phyloP scores from a whole-genome alignment of 1,139 yeast species.

The Debaryomyces fabryi region DNA sequence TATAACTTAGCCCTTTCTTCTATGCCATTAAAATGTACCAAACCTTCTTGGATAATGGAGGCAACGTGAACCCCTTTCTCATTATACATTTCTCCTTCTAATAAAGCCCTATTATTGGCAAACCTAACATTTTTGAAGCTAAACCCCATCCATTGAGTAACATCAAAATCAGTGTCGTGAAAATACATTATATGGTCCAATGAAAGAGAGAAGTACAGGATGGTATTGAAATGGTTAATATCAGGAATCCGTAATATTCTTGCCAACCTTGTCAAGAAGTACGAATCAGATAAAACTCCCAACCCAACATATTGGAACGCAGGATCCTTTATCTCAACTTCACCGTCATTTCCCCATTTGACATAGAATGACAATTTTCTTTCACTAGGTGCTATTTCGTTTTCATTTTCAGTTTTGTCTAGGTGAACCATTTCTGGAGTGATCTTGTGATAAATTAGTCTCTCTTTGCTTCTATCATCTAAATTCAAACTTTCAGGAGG shows the following conservation, averaged over 20 bases:
- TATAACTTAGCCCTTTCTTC: conserved; percentile 20
- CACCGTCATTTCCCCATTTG: conserved; percentile 39
- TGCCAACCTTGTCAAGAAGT: conserved; percentile 49
- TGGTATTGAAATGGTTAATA: conserved; percentile 27
- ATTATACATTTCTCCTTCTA: conserved; percentile 62
- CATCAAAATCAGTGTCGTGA: conserved; percentile 57
- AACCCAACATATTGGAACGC: conserved; percentile 59
- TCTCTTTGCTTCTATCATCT: conserved; percentile 18
- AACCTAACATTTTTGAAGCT: conserved; percentile 55
- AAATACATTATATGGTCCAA: conserved; percentile 72
- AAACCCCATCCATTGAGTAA: conserved; percentile 57
- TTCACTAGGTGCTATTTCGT: conserved; percentile 30
- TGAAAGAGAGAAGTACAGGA: conserved; percentile 51
- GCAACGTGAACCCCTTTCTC: conserved; percentile 59
- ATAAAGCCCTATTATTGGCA: conserved; percentile 55
- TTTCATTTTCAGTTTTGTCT: conserved; percentile 29
- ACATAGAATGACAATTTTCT: conserved; percentile 48
- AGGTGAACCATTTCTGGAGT: conserved; percentile 42
- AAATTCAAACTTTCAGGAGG: conserved; percentile 22
- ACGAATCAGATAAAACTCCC: conserved; percentile 64
- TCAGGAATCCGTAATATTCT: conserved; percentile 30
- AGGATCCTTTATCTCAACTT: conserved; percentile 19
- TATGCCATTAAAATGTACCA: conserved; percentile 32
- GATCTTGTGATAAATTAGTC: conserved; percentile 35
- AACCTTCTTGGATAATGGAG: conserved; percentile 69